Base-by-base conservation (phyloP, 2,329 filamentous ascomycete genomes). In the Colletotrichum musae region DNA sequence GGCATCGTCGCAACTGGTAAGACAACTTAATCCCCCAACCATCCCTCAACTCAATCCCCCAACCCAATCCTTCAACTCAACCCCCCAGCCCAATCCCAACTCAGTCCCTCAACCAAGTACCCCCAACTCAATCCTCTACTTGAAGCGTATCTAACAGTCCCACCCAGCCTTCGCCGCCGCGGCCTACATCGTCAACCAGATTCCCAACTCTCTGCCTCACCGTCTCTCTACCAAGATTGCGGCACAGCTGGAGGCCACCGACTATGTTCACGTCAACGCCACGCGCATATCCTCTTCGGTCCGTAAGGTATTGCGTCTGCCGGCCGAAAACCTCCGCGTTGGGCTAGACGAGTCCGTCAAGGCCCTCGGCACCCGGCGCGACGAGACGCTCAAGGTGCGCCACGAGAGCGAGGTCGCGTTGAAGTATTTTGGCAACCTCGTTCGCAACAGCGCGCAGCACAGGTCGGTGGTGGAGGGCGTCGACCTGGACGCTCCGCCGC, bases 211-310 rank as follows among this genome's bases (percentile, higher is more conserved):
- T 0, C 89, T 99, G 0, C 96, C 96, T 2, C 92, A 92, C 61
- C 94, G 94, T 12, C 89, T 99, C 6, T 92, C 92, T 50, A 87
- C 87, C 76, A 98, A 98, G 82, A 93, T 99, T 68, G 92, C 94
- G 2, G 85, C 89, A 39, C 93, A 94, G 75, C 90, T 99, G 45
- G 84, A 88, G 7, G 88, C 92, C 18, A 90, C 97, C 76, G 96
- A 99, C 82, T 99, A 98, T 78, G 93, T 96, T 1, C 96, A 99
- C 80, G 83, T 89, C 73, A 99, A 99, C 83, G 90, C 94, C 52
- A 86, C 88, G 18, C 93, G 96, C 62, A 97, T 99, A 76, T 92
- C 93, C 24, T 87, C 89, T 28, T 93, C 97, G 63, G 94, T 97
- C 50, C 93, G 95, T 73, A 94, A 94, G 78, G 94, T 97, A 9